A percentile compares a stretch with the other conserved stretches of the same genome.
These are phyloP conservation scores for Leishmania tarentolae DNA, from an alignment of 208 protist species.

Conservation along the genomic window DNA sequence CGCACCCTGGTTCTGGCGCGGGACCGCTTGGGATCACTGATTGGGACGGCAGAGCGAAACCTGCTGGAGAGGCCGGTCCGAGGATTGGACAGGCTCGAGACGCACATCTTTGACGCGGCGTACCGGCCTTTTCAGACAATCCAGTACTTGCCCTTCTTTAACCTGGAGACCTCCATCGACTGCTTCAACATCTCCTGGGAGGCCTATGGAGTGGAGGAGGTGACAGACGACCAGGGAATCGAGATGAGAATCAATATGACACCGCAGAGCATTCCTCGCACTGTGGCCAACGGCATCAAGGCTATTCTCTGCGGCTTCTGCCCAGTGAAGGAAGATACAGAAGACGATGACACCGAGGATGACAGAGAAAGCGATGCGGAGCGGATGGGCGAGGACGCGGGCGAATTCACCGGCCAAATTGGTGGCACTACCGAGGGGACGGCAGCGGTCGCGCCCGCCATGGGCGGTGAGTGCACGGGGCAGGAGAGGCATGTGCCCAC, in stretches of 20 bases:
- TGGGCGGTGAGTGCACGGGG: background rate
- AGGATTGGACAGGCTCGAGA: slow-evolving; percentile 52
- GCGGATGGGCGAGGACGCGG: background rate
- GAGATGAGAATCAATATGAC: slow-evolving; percentile 37
- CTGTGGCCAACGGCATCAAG: slow-evolving; percentile 35
- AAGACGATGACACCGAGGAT: slow-evolving; percentile 19
- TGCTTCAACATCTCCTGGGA: slow-evolving; percentile 91
- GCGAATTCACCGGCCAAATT: background rate
- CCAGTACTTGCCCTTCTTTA: slow-evolving; percentile 87
- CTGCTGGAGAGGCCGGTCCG: slow-evolving; percentile 56
- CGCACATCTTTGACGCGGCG: slow-evolving; percentile 51
- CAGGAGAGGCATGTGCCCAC: background rate
- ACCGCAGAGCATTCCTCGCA: slow-evolving; percentile 36
- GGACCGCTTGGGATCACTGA: slow-evolving; percentile 38
- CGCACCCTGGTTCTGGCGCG: slow-evolving; percentile 18
- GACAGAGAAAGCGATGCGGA: background rate
- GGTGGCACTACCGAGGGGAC: background rate
- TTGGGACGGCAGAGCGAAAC: slow-evolving; percentile 46
- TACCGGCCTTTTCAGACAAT: slow-evolving; percentile 49
- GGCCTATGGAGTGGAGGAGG: slow-evolving; percentile 52
- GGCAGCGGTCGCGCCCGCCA: slow-evolving; percentile 13
- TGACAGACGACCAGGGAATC: slow-evolving; percentile 28
- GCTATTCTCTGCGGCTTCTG: slow-evolving; percentile 45
- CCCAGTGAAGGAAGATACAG: slow-evolving; percentile 22
- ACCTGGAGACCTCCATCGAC: slow-evolving; percentile 86